phyloP scores from a whole-genome alignment of 2,329 filamentous ascomycete genomes.

The Ascochyta rabiei region DNA sequence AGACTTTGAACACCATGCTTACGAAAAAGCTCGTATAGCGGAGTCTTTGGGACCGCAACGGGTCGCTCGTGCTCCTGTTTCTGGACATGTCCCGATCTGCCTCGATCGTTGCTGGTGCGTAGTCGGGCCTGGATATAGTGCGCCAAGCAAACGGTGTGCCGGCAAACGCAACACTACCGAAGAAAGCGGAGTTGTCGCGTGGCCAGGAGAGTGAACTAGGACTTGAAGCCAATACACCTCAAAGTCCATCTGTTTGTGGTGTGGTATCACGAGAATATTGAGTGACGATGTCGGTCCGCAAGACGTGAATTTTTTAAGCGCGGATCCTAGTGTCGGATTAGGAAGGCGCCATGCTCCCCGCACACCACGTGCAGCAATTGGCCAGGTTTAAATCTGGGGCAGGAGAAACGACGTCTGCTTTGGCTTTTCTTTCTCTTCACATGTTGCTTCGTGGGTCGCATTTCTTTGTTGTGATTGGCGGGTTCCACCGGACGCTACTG shows the following conservation, averaged over 20 bases:
- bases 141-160: not conserved
- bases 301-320: constrained; percentile 4
- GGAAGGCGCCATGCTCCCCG: constrained; percentile 21
- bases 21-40: not conserved
- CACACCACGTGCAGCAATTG: constrained; percentile 23
- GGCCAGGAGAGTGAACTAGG: not conserved
- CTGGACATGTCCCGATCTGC: not conserved
- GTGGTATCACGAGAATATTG: constrained; percentile 1
- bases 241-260: constrained; percentile 6
- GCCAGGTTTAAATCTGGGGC: constrained; percentile 23
- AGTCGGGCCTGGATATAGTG: constrained; percentile 15
- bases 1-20: not conserved
- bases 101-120: constrained; percentile 3
- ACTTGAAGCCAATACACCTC: not conserved
- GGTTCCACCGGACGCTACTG: constrained; percentile 12
- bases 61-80: constrained; percentile 6
- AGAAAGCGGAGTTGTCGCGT: constrained; percentile 4
- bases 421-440: constrained; percentile 20
- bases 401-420: constrained; percentile 13
- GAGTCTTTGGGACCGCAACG: not conserved
- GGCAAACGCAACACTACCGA: not conserved
- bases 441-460: constrained; percentile 11
- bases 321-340: constrained; percentile 19
- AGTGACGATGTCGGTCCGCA: constrained; percentile 17
- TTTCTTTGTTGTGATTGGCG: constrained; percentile 14